phyloP scores from a whole-genome alignment of 1,284 basidiomycete species.

The Moesziomyces sp. region DNA sequence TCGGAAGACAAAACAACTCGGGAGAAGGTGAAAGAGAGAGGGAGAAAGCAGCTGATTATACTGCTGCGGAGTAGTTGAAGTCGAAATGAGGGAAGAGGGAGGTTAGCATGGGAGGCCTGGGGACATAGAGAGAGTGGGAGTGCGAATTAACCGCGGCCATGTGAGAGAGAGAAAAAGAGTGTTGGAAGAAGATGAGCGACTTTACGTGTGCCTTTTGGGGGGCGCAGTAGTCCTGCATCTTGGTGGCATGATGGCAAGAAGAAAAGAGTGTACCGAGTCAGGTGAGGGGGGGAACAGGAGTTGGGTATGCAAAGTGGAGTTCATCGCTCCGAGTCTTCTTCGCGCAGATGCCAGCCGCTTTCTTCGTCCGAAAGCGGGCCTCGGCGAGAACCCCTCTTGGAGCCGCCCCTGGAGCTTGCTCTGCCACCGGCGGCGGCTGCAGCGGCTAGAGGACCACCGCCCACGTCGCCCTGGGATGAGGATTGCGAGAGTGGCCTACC shows the following conservation, averaged over 20 bases:
- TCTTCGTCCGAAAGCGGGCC: slow-evolving; percentile 41
- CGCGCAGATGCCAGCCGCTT: slow-evolving; percentile 49
- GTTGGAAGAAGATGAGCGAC: slow-evolving; percentile 20
- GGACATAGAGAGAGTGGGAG: slow-evolving; percentile 1
- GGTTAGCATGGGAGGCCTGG: not conserved
- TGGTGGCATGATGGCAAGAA: not conserved
- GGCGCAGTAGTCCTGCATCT: slow-evolving; percentile 23
- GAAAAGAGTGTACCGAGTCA: not conserved
- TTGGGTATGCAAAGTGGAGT: not conserved
- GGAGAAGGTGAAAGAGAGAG: no score
- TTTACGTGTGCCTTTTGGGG: slow-evolving; percentile 7
- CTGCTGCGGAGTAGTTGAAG: not conserved
- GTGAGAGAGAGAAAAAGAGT: not conserved
- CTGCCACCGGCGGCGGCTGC: slow-evolving; percentile 36
- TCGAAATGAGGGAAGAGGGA: not conserved
- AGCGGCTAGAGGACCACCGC: slow-evolving; percentile 26
- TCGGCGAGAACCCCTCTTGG: slow-evolving; percentile 18
- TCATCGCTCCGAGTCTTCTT: slow-evolving; percentile 37
- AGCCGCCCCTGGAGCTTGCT: slow-evolving; percentile 17
- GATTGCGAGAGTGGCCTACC: slow-evolving; percentile 14
- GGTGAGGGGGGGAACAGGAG: not conserved
- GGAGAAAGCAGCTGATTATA: no score
- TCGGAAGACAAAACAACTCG: no score
- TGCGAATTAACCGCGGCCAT: slow-evolving; percentile 8
- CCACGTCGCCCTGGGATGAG: slow-evolving; percentile 8